Evolutionary conservation across 352 stramenopile species (phyloP).

Genomic region (Pythium phragmitis): DNA sequence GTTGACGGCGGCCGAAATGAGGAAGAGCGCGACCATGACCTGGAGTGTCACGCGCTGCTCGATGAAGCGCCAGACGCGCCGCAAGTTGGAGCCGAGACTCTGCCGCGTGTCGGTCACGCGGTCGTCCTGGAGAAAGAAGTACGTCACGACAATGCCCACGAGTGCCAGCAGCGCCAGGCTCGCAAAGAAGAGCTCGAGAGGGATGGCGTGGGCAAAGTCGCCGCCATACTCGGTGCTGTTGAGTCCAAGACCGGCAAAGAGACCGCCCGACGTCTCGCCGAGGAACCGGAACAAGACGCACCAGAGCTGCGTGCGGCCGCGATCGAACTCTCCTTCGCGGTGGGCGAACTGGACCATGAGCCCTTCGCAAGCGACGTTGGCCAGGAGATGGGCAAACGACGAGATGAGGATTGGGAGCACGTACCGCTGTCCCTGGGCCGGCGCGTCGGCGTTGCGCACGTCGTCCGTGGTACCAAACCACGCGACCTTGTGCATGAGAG

Average conservation of each 20-base stretch:
- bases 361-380: constrained; percentile 29
- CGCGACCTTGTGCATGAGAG: constrained; percentile 21
- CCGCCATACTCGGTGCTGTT: constrained; percentile 26
- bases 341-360: constrained; percentile 36
- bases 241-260: constrained; percentile 11
- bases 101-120: constrained; percentile 17
- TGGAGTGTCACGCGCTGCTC: constrained; percentile 28
- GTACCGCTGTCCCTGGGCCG: constrained; percentile 16
- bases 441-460: constrained; percentile 16
- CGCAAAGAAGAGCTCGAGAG: constrained; percentile 24
- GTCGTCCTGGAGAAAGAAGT: constrained; percentile 24
- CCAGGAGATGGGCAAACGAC: constrained; percentile 26
- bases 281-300: constrained; percentile 27
- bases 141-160: constrained; percentile 16
- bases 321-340: constrained; percentile 29
- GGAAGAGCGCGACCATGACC: constrained; percentile 27
- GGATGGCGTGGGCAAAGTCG: constrained; percentile 21
- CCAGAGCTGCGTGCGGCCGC: constrained; percentile 26
- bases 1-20: constrained; percentile 13
- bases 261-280: constrained; percentile 17
- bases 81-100: constrained; percentile 22
- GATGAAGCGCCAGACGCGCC: constrained; percentile 27
- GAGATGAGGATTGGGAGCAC: constrained; percentile 25
- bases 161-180: constrained; percentile 15
- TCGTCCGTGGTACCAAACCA: constrained; percentile 10